Conservation (phyloP, 805 yeast genomes). For the Cyberlindnera xylosilytica region DNA sequence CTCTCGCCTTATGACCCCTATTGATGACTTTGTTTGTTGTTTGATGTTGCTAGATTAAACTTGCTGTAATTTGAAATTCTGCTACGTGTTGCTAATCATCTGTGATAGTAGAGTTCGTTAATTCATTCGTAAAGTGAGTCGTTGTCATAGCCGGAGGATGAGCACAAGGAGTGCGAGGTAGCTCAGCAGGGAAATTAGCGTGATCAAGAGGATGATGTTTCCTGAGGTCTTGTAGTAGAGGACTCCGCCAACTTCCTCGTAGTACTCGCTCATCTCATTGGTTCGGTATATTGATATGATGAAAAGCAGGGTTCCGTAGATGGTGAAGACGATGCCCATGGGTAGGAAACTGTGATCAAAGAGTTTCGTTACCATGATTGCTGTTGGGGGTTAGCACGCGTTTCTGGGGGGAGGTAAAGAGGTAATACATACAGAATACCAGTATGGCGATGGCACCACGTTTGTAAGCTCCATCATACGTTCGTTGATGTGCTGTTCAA, state of each 20-base stretch:
- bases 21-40: no score
- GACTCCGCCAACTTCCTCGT: conserved; percentile 35
- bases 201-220: conserved; percentile 50
- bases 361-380: conserved; percentile 57
- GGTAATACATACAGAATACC: conserved; percentile 39
- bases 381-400: conserved; percentile 14
- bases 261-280: conserved; percentile 34
- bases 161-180: conserved; percentile 51
- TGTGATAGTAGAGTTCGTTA: no score
- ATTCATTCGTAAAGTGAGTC: not conserved
- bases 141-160: conserved; percentile 35
- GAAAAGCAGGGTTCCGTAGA: conserved; percentile 50
- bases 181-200: conserved; percentile 46
- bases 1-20: no score
- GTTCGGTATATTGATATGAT: conserved; percentile 34
- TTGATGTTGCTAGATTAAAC: no score
- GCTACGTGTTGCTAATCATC: no score
- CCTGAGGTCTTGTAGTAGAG: conserved; percentile 59
- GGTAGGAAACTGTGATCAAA: conserved; percentile 63
- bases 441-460: conserved; percentile 69
- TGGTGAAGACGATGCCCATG: conserved; percentile 62
- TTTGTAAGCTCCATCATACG: conserved; percentile 77
- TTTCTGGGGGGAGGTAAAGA: not conserved
- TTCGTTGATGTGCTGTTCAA: conserved; percentile 9
- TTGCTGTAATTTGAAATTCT: no score